Evolutionary conservation across 2,329 filamentous ascomycete genomes (phyloP), one percentile per base, ranked within the genome.

Genomic region (Clarireedia sp.): DNA sequence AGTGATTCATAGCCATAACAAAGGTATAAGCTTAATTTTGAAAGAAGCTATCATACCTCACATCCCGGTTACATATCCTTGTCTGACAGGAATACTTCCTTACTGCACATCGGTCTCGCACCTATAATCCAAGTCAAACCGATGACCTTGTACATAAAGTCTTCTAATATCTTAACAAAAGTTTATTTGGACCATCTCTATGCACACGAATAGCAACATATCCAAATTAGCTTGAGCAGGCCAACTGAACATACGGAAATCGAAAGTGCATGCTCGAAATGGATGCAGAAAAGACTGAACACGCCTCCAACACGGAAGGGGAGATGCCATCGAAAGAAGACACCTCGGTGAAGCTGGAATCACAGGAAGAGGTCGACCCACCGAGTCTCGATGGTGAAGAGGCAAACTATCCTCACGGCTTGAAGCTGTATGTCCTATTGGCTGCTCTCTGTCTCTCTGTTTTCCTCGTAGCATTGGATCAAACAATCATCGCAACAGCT

Each of bases 401-500:
- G 19, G 16, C 54, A 40, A 19, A 38, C 17, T 52, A 56, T 23
- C 54, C 54, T 10, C 48, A 52, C 29, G 66, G 66, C 16, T 29
- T 63, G 6, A 66, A 63, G 24, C 48, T 68, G 40, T 56, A 44
- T 21, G 52, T 67, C 6, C 67, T 67, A 19, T 59, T 61, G 5
- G 44, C 66, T 7, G 65, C 66, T 1, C 59, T 68, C 3, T 67
- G 63, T 51, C 50, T 68, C 2, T 61, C 59, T 14, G 64, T 70
- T 6, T 67, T 68, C 21, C 48, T 68, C 17, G 63, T 65, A 44
- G 63, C 63, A 21, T 29, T 64, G 36, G 67, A 70, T 58, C 67
- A 67, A 58, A 69, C 68, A 5, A 68, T 68, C 55, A 68, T 69
- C 54, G 67, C 70, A 3, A 72, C 70, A 5, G 70, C 70, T 16